Evolutionary conservation across 352 stramenopile genomes (phyloP).

Genomic region (Globisporangium echinulatum): DNA sequence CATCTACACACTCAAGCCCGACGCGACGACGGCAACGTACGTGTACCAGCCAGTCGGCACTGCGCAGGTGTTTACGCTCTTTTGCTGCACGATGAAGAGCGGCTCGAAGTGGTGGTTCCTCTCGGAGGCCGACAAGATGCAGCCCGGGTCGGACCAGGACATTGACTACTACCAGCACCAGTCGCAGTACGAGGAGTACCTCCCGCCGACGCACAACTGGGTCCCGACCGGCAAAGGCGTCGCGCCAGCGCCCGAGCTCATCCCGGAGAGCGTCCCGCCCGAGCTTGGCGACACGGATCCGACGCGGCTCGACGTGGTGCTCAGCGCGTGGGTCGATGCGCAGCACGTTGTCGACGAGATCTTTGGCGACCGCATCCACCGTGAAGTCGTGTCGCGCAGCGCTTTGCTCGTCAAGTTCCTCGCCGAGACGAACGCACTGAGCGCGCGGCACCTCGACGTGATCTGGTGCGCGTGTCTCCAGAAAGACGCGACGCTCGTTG

Average conservation of each 20-base stretch:
- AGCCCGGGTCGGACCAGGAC: conserved; percentile 97
- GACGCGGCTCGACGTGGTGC: conserved; percentile 60
- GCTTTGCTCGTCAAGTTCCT: conserved; percentile 81
- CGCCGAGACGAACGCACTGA: conserved; percentile 72
- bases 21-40: conserved; percentile 60
- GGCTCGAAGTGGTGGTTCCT: conserved; percentile 99
- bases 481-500: conserved; percentile 77
- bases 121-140: conserved; percentile 94
- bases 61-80: conserved; percentile 88
- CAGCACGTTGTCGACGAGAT: conserved; percentile 81
- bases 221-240: conserved; percentile 72
- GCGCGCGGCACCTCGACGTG: conserved; percentile 51
- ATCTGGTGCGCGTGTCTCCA: conserved; percentile 80
- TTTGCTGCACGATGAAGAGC: conserved; percentile 97
- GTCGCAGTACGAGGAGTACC: conserved; percentile 89
- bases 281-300: conserved; percentile 39
- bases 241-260: conserved; percentile 57
- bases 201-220: conserved; percentile 90
- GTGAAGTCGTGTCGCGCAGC: conserved; percentile 81
- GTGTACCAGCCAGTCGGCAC: conserved; percentile 68
- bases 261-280: conserved; percentile 57
- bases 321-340: conserved; percentile 64
- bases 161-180: conserved; percentile 99
- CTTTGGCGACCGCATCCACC: conserved; percentile 86
- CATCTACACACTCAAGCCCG: conserved; percentile 83